Base-by-base conservation (phyloP, 805 yeast species). In the Komagataella phaffii region DNA sequence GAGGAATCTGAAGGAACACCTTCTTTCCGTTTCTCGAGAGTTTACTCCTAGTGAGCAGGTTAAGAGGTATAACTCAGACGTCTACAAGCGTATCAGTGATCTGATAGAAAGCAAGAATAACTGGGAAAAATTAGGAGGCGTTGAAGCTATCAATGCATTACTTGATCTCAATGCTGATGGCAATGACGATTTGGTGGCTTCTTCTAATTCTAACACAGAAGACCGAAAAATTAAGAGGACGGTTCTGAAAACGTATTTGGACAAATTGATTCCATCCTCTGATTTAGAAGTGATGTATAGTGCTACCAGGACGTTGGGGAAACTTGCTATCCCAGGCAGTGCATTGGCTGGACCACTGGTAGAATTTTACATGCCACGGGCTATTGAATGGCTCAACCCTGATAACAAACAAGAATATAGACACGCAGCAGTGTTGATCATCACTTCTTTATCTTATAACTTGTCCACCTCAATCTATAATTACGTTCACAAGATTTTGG, bases 261-360 rank as follows among this genome's bases (percentile, higher is more conserved):
- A 95, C 46, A 79, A 83, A 45, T 76, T 88, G 52, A 80, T 91
- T 18, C 85, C 93, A 3, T 84, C 93, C 0, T 84, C 79, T 56
- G 96, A 93, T 60, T 72, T 83, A 17, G 87, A 80, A 44, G 91
- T 89, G 40, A 88, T 91, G 90, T 79, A 80, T 54, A 76, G 82
- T 40, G 96, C 98, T 2, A 89, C 96, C 0, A 76, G 76, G 51
- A 88, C 96, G 0, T 72, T 93, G 56, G 99, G 98, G 10, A 85
- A 84, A 60, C 72, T 91, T 57, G 95, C 97, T 0, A 79, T 82
- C 5, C 91, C 95, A 0, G 96, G 96, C 24, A 93, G 95, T 0
- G 81, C 95, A 1, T 67, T 89, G 51, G 88, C 96, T 0, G 89
- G 95, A 0, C 96, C 89, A 50, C 85, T 91, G 64, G 96, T 93